phyloP scores from a whole-genome alignment of 768 basidiomycete genomes.

The Agaricus blazei region DNA sequence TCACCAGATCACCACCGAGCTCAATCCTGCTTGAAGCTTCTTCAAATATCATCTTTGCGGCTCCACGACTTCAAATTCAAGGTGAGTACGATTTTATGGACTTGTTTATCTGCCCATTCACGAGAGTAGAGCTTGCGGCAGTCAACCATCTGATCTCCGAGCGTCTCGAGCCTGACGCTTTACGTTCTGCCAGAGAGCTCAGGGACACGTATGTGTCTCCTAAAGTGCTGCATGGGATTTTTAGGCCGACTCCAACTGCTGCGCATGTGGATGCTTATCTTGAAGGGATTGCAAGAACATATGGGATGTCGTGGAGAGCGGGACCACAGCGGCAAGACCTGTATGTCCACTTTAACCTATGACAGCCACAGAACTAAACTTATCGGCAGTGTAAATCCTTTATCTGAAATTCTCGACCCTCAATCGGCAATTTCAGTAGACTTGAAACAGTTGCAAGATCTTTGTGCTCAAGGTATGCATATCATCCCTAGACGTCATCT shows the following conservation, averaged over 20 bases:
- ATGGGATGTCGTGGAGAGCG: conserved; percentile 57
- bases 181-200: conserved; percentile 45
- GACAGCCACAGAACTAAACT: conserved; percentile 2
- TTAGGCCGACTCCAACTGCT: conserved; percentile 50
- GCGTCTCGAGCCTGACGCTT: conserved; percentile 53
- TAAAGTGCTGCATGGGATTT: conserved; percentile 48
- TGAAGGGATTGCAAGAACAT: conserved; percentile 43
- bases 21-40: conserved; percentile 60
- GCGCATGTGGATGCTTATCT: conserved; percentile 53
- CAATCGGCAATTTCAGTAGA: conserved; percentile 47
- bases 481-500: conserved; percentile 1
- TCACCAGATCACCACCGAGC: conserved; percentile 35
- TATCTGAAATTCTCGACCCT: conserved; percentile 60
- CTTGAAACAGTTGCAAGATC: conserved; percentile 44
- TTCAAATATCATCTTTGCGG: conserved; percentile 61
- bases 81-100: conserved; percentile 31
- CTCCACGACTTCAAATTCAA: conserved; percentile 50
- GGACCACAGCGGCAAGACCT: conserved; percentile 57
- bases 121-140: conserved; percentile 45
- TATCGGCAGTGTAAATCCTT: conserved; percentile 38
- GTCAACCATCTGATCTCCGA: conserved; percentile 52
- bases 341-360: conserved; percentile 30
- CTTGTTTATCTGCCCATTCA: conserved; percentile 8
- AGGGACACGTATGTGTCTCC: conserved; percentile 50
- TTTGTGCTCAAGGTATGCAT: conserved; percentile 58